Conservation (phyloP, 257 asterid species). For the Solanum raphanifolium region DNA sequence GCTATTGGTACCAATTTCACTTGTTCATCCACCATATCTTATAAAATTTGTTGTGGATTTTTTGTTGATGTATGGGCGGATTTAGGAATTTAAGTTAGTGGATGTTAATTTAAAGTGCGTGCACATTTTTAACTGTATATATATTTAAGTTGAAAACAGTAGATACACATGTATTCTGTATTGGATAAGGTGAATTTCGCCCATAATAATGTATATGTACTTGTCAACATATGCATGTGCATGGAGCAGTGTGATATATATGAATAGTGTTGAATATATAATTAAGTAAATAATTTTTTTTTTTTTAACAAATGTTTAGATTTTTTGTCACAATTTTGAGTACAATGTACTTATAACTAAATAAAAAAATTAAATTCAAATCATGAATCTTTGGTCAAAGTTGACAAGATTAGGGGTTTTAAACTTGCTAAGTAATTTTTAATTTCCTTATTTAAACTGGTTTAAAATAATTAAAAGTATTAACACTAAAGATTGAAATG, state of each 20-base stretch:
- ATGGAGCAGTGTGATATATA: not conserved
- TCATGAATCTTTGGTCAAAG: not conserved
- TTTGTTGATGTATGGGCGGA: not conserved
- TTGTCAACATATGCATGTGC: not conserved
- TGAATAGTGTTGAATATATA: not conserved
- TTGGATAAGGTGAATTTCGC: not conserved
- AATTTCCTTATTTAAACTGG: slow-evolving; percentile 9
- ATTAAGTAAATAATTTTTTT: not conserved
- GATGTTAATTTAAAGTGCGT: not conserved
- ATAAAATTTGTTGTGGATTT: not conserved
- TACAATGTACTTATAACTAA: not conserved
- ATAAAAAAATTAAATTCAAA: not conserved
- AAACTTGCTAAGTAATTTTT: not conserved
- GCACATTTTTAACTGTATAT: not conserved
- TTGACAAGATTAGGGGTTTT: not conserved
- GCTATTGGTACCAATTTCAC: slow-evolving; percentile 44
- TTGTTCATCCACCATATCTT: not conserved
- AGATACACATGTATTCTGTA: not conserved
- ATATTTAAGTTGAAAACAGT: not conserved
- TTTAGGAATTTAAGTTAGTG: not conserved
- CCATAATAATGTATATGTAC: not conserved
- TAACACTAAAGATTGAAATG: slow-evolving; percentile 8
- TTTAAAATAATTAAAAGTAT: slow-evolving; percentile 17
- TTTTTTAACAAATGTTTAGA: not conserved
- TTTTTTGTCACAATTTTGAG: not conserved